Percentiles rank a stretch among this genome's conserved stretches.
These are phyloP conservation scores for Pterulicium gracile DNA, from an alignment of 1,284 basidiomycete species.

Conservation along the genomic window DNA sequence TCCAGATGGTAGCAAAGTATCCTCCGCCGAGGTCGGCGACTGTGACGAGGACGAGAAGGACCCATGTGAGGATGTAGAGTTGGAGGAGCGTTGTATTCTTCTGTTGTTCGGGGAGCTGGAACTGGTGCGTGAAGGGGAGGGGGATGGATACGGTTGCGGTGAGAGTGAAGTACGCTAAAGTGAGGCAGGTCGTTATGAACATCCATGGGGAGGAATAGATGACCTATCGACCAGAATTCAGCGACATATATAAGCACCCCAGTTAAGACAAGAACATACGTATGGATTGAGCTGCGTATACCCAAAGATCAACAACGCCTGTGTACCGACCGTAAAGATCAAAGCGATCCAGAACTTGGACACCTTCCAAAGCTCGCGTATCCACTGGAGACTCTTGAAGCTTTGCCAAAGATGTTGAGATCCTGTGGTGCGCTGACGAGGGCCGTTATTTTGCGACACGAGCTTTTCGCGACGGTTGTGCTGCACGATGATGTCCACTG, in stretches of 20 bases:
- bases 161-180: conserved; percentile 39
- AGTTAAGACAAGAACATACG: conserved; percentile 29
- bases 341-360: conserved; percentile 52
- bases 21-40: conserved; percentile 39
- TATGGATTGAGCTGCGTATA: conserved; percentile 51
- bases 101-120: conserved; percentile 23
- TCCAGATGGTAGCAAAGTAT: conserved; percentile 50
- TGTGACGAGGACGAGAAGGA: conserved; percentile 40
- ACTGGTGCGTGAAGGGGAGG: conserved; percentile 9
- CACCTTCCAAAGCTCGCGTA: conserved; percentile 28
- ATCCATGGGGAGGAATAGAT: conserved; percentile 46
- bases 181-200: conserved; percentile 37
- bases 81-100: conserved; percentile 36
- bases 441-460: conserved; percentile 10
- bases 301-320: conserved; percentile 35
- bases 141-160: conserved; percentile 27
- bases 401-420: conserved; percentile 11
- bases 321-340: conserved; percentile 29
- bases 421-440: conserved; percentile 6
- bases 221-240: too few relatives aligned
- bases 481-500: conserved; percentile 18
- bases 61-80: conserved; percentile 43
- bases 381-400: conserved; percentile 12
- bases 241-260: not conserved
- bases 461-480: conserved; percentile 12